Conservation (phyloP, 2,329 filamentous ascomycete species). For the Trichoderma sp. region DNA sequence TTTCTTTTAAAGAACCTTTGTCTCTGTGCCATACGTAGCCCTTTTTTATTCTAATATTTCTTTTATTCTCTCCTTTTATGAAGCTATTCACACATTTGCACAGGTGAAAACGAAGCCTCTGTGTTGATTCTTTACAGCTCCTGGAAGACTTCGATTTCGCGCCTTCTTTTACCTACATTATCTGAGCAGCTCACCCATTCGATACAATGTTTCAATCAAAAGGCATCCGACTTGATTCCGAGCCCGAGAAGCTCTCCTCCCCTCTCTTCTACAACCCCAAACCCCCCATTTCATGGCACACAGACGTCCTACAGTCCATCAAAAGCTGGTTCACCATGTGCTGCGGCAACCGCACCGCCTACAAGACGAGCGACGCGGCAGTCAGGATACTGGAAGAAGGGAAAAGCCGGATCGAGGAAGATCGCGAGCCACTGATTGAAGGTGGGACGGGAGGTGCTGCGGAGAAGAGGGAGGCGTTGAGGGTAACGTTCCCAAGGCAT, state of each 20-base stretch:
- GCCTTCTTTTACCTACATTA: neutral
- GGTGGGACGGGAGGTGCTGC: neutral
- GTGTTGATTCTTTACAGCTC: neutral
- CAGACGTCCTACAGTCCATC: constrained; percentile 2
- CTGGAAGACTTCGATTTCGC: neutral
- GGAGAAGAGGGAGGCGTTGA: neutral
- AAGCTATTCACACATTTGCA: neutral
- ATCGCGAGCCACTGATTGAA: constrained; percentile 26
- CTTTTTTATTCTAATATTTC: neutral
- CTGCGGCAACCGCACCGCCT: constrained; percentile 9
- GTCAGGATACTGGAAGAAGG: constrained; percentile 1
- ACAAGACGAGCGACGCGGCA: constrained; percentile 5
- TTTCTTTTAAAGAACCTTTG: neutral
- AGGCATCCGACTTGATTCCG: neutral
- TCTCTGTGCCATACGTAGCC: too few relatives aligned
- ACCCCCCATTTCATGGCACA: neutral
- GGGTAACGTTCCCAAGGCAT: constrained; percentile 35
- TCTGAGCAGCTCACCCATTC: neutral
- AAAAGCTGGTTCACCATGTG: constrained; percentile 21
- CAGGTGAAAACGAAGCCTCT: neutral
- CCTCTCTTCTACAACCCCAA: constrained; percentile 2
- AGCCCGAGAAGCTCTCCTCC: neutral
- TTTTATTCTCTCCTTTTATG: neutral
- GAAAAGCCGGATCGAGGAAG: neutral
- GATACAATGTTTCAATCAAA: constrained; percentile 1